Base-by-base conservation (phyloP, 2,329 filamentous ascomycete genomes). In the Hyphodiscus sp. region DNA sequence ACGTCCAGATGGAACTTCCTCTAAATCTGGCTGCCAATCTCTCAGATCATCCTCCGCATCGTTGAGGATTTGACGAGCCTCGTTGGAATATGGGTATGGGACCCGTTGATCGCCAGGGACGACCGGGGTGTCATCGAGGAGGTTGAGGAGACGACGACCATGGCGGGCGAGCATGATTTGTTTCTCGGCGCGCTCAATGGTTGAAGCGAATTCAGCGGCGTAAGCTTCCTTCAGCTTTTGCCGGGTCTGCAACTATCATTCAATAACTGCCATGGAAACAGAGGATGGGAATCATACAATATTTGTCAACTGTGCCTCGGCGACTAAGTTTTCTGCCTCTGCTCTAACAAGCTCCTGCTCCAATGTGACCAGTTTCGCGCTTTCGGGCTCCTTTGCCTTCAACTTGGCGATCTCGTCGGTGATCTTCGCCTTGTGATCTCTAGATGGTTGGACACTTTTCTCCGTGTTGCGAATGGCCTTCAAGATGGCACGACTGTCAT, bases 381-480 rank as follows among this genome's bases (percentile, higher is more conserved):
- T 95, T 68, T 87, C 82, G 7, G 91, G 91, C 72, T 97, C 94
- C 76, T 94, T 96, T 71, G 86, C 81, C 78, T 95, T 96, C 63
- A 96, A 74, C 72, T 85, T 89, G 61, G 89, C 85, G 65, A 99
- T 96, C 71, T 99, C 92, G 68, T 97, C 92, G 54, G 85, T 79
- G 59, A 97, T 86, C 80, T 95, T 95, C 59, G 80, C 76, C 73
- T 94, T 94, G 65, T 87, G 81, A 63, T 96, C 91, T 55, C 94
- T 81, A 66, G 87, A 91, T 7, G 94, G 94, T 76, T 96, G 91
- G 16, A 99, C 92, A 61, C 89, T 95, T 73, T 87, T 86, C 76
- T 99, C 94, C 15, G 91, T 96, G 71, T 99, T 95, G 61, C 94
- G 83, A 63, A 99, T 95, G 61, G 89, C 81, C 80, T 99, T 99